Conservation (phyloP, 495 filamentous ascomycete species). For the Penicillium parvum region DNA sequence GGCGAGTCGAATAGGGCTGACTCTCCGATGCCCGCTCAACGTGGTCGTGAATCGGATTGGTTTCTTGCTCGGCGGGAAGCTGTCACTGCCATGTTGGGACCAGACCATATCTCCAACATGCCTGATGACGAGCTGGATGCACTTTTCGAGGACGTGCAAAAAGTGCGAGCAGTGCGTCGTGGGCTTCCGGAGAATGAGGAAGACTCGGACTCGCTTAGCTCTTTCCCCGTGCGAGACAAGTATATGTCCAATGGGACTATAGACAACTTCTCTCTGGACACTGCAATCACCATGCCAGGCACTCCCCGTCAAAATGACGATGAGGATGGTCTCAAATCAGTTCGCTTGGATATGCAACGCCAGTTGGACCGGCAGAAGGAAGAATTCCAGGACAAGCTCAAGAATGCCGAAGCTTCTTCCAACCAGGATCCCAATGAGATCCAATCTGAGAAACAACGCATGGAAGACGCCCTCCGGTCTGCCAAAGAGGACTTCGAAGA, state of each 20-base stretch:
- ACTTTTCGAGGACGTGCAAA: slow-evolving; percentile 93
- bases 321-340: slow-evolving; percentile 67
- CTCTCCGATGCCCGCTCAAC: slow-evolving; percentile 67
- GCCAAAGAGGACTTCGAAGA: slow-evolving; percentile 84
- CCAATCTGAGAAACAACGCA: slow-evolving; percentile 74
- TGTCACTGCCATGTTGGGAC: slow-evolving; percentile 81
- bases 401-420: slow-evolving; percentile 65
- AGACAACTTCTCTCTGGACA: slow-evolving; percentile 96
- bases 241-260: slow-evolving; percentile 94
- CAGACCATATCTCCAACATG: slow-evolving; percentile 81
- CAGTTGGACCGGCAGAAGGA: slow-evolving; percentile 82
- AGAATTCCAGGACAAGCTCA: slow-evolving; percentile 76
- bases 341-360: slow-evolving; percentile 81
- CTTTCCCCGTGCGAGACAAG: slow-evolving; percentile 87
- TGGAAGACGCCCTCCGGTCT: slow-evolving; percentile 76
- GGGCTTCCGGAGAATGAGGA: slow-evolving; percentile 71
- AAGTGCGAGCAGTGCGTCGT: slow-evolving; percentile 75
- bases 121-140: slow-evolving; percentile 92
- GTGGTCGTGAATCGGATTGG: slow-evolving; percentile 87
- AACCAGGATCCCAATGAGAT: slow-evolving; percentile 81
- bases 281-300: slow-evolving; percentile 86
- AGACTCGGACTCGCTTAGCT: slow-evolving; percentile 83
- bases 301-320: slow-evolving; percentile 72
- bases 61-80: slow-evolving; percentile 91
- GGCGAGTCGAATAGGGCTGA: slow-evolving; percentile 67